phyloP scores from a whole-genome alignment of 1,139 yeast species.

The Protomyces gravidus region DNA sequence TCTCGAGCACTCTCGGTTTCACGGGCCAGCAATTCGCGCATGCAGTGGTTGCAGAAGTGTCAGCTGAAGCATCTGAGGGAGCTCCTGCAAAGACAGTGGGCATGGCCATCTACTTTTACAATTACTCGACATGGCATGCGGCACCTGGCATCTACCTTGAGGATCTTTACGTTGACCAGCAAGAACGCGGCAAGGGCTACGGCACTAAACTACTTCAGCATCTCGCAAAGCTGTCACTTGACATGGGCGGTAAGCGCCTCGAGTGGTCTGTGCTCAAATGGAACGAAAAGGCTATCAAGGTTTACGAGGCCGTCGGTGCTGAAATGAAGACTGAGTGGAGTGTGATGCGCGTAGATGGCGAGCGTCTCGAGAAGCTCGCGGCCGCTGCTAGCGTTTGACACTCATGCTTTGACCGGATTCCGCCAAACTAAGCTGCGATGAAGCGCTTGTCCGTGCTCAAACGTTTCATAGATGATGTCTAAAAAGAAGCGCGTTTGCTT shows the following conservation, averaged over 20 bases:
- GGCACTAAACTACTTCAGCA: slow-evolving; percentile 33
- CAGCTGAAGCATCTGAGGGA: slow-evolving; percentile 9
- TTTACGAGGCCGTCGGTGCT: slow-evolving; percentile 34
- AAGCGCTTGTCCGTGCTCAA: not conserved
- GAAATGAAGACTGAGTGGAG: slow-evolving; percentile 34
- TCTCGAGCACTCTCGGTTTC: slow-evolving; percentile 32
- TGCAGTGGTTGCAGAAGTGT: slow-evolving; percentile 32
- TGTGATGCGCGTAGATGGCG: slow-evolving; percentile 35
- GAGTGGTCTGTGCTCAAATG: slow-evolving; percentile 36
- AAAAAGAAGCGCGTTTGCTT: not conserved
- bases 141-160: slow-evolving; percentile 35
- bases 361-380: slow-evolving; percentile 31
- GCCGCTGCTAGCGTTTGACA: slow-evolving; percentile 4
- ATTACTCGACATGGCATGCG: slow-evolving; percentile 35
- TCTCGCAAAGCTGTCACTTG: slow-evolving; percentile 32
- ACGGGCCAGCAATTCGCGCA: slow-evolving; percentile 31
- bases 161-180: slow-evolving; percentile 35
- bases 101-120: slow-evolving; percentile 35
- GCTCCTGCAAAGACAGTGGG: slow-evolving; percentile 31
- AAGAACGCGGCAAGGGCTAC: slow-evolving; percentile 31
- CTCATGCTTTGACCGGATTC: not conserved
- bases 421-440: not conserved
- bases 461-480: slow-evolving; percentile 2
- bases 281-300: slow-evolving; percentile 35
- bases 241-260: slow-evolving; percentile 34